Evolutionary conservation across 306 rosid genomes (phyloP).

Genomic region (Crataegus laevigata): DNA sequence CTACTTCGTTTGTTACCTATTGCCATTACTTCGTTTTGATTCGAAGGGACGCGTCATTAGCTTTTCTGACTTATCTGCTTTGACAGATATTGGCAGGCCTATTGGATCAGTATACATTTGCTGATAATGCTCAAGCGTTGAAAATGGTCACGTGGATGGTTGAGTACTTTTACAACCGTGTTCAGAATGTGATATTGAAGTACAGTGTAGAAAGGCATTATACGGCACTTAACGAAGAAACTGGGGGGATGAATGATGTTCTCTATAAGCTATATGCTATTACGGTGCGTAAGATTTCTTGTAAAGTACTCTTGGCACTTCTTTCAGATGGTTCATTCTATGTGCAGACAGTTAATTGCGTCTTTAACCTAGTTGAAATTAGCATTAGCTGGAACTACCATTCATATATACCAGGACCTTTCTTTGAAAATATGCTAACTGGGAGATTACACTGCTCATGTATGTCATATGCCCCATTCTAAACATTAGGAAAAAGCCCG

Average conservation of each 20-base stretch:
- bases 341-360: neutral
- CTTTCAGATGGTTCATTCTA: slow-evolving; percentile 7
- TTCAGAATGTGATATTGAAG: slow-evolving; percentile 51
- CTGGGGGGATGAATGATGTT: slow-evolving; percentile 98
- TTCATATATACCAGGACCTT: neutral
- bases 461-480: neutral
- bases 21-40: slow-evolving; percentile 5
- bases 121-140: slow-evolving; percentile 54
- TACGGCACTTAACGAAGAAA: slow-evolving; percentile 60
- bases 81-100: slow-evolving; percentile 80
- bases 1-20: neutral
- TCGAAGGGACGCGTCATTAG: neutral
- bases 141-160: slow-evolving; percentile 73
- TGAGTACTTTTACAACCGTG: slow-evolving; percentile 81
- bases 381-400: neutral
- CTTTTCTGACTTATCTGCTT: slow-evolving; percentile 3
- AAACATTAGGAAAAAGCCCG: neutral
- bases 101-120: slow-evolving; percentile 68
- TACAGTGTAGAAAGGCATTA: slow-evolving; percentile 55
- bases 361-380: neutral
- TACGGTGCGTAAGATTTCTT: slow-evolving; percentile 44
- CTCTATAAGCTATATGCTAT: slow-evolving; percentile 65
- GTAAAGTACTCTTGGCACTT: neutral
- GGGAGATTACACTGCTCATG: neutral
- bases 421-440: neutral